Base-by-base conservation (phyloP, 2,329 filamentous ascomycete genomes). In the Penicillium polonicum region DNA sequence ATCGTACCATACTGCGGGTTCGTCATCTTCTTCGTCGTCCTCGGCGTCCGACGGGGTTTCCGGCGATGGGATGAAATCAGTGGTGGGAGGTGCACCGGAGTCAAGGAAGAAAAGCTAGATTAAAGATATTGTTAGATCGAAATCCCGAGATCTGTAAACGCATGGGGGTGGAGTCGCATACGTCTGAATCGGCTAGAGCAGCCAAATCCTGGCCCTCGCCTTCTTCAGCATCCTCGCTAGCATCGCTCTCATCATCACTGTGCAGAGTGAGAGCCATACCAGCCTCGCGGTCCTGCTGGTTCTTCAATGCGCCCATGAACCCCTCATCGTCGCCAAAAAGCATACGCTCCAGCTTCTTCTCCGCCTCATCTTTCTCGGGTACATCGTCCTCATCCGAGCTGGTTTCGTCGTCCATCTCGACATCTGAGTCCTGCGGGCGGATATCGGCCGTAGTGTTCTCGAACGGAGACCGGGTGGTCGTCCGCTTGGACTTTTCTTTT, bases 261-360 rank as follows among this genome's bases (percentile, higher is more conserved):
- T 72, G 63, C 19, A 71, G 61, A 46, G 72, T 70, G 10, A 78
- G 68, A 52, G 72, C 73, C 59, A 75, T 74, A 54, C 72, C 69
- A 13, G 73, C 75, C 25, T 64, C 65, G 55, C 79, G 73, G 69
- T 69, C 41, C 63, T 79, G 69, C 79, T 85, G 75, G 74, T 78
- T 69, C 78, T 88, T 89, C 51, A 97, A 78, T 42, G 88, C 88
- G 57, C 88, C 82, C 58, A 87, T 84, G 74, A 97, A 97, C 35
- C 88, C 90, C n/a, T 85, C 83, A 46, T 88, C 86, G 76, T 96
- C 90, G 55, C 94, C 94, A 61, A 99, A 90, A 4, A 99, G 89
- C 61, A 97, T 79, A 63, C 87, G 85, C 78, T 97, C 93, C 31
- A 97, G 85, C 72, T 93, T 91, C 69, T 89, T 86, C 73, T 97